phyloP scores from a whole-genome alignment of 805 yeast genomes.

The Monosporozyma servazzii region DNA sequence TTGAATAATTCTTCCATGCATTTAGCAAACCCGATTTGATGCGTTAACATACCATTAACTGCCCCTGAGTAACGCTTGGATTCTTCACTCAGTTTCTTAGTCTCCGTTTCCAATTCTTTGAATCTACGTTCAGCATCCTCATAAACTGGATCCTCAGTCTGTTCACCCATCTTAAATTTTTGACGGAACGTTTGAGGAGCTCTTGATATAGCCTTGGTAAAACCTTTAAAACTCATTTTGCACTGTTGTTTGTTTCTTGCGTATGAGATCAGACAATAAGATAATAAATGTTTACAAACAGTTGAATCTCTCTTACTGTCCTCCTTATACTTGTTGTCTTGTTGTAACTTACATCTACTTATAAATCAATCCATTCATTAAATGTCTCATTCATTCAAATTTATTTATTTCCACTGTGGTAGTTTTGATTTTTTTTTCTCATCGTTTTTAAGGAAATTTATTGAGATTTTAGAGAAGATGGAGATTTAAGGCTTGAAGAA shows the following conservation, averaged over 20 bases:
- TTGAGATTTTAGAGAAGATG: neutral
- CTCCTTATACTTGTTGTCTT: neutral
- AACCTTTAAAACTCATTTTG: slow-evolving; percentile 81
- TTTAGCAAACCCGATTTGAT: slow-evolving; percentile 90
- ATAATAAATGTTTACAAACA: neutral
- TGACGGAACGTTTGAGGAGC: slow-evolving; percentile 91
- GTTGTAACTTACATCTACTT: neutral
- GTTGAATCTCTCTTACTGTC: neutral
- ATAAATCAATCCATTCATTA: neutral
- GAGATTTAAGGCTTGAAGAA: neutral
- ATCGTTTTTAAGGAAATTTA: neutral
- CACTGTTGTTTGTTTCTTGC: neutral
- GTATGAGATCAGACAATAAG: neutral
- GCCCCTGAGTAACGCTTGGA: slow-evolving; percentile 84
- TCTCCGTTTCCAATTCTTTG: slow-evolving; percentile 81
- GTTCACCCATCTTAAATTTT: slow-evolving; percentile 79
- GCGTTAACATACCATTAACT: slow-evolving; percentile 86
- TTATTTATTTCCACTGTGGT: neutral
- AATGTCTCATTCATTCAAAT: neutral
- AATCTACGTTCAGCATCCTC: slow-evolving; percentile 94
- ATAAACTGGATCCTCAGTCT: slow-evolving; percentile 79
- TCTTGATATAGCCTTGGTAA: slow-evolving; percentile 68
- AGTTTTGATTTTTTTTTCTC: neutral
- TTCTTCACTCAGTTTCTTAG: slow-evolving; percentile 82
- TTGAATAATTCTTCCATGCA: slow-evolving; percentile 93